Evolutionary conservation across 2,329 filamentous ascomycete genomes (phyloP).

Genomic region (Polytolypa hystricis): DNA sequence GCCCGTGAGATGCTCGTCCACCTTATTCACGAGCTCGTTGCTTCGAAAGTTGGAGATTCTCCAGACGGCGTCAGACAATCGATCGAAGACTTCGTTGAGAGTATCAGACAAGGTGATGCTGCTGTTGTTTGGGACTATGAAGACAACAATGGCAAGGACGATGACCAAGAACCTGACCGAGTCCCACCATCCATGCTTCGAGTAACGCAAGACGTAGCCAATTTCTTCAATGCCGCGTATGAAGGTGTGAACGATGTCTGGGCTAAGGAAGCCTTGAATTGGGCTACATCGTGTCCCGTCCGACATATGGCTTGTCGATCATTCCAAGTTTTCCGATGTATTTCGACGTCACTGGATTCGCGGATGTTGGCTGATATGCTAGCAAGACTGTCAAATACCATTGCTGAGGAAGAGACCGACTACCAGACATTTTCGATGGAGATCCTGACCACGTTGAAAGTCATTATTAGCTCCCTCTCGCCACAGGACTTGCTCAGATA

Average conservation of each 20-base stretch:
- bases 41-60: constrained; percentile 59
- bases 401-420: constrained; percentile 86
- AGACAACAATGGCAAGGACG: constrained; percentile 69
- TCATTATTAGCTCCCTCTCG: constrained; percentile 76
- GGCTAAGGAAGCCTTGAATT: constrained; percentile 80
- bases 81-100: constrained; percentile 81
- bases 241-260: constrained; percentile 83
- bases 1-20: constrained; percentile 96
- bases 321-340: constrained; percentile 93
- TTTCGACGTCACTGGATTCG: constrained; percentile 80
- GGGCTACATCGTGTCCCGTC: constrained; percentile 95
- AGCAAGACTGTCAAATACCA: constrained; percentile 85
- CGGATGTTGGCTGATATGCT: constrained; percentile 96
- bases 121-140: constrained; percentile 90
- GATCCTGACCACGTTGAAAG: constrained; percentile 85
- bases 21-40: constrained; percentile 89
- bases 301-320: constrained; percentile 90
- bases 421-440: constrained; percentile 98
- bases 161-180: constrained; percentile 62
- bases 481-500: constrained; percentile 73
- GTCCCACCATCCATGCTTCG: constrained; percentile 82
- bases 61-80: constrained; percentile 57
- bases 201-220: constrained; percentile 69
- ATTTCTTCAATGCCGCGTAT: constrained; percentile 73
- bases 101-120: constrained; percentile 70